Base-by-base conservation (phyloP, 805 yeast genomes). In the Candida corydali region DNA sequence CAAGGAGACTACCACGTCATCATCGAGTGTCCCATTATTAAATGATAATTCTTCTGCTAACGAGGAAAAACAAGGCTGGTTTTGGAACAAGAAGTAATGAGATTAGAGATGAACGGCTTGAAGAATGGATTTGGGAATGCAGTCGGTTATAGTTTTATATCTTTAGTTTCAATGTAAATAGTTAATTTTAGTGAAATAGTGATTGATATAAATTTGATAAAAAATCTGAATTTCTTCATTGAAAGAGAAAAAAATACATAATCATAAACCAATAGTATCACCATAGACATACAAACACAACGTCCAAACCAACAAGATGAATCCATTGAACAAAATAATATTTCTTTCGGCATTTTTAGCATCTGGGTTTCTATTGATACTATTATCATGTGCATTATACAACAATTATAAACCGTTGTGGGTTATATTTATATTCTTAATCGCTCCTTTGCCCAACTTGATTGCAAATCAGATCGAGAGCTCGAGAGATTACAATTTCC, bases 391-490 rank as follows among this genome's bases (percentile, higher is more conserved):
- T 49, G 74, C 74, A 24, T 56, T 68, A 36, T 68, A 57, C 52
- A 58, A 59, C 43, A 68, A 65, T 45, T 68, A 66, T 59, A 51
- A 49, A 32, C 65, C 69, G 8, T 45, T 63, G 30, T 61, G 71
- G 71, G 73, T 67, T 20, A 65, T 68, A 23, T 47, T 57, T 31
- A 62, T 67, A 36, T 68, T 66, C 47, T 58, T 68, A 37, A 37
- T 65, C 32, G 73, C 73, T 5, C 73, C 73, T 11, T 57, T 68
- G 43, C 73, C 73, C 29, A 68, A 67, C 41, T 64, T 67, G 34
- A 44, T 65, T 17, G 59, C 63, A 35, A 52, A 55, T 36, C 49
- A 65, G 9, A 57, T 67, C 20, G 72, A 65, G 33, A 59, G 46
- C 39, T 46, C 57, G 32, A 43, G 70, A 35, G 73, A 68, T 50